Evolutionary conservation across 164 flowering plant species (phyloP), one percentile per base, ranked within the genome.

Genomic region (Hamamelis virginiana): DNA sequence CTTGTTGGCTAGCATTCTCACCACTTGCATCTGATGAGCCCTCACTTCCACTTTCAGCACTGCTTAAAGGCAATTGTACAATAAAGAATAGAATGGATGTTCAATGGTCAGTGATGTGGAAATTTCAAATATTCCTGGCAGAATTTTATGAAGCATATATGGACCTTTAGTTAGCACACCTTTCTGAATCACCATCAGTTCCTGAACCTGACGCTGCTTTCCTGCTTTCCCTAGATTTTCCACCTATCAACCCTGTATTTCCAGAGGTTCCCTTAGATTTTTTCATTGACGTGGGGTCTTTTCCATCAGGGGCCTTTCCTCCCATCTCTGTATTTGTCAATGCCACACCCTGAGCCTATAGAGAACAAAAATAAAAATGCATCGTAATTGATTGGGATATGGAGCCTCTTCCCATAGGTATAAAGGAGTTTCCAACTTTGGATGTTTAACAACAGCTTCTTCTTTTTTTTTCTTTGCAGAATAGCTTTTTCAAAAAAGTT

Each of bases 11-110:
- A 67, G 52, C 61, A 45, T 67, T 61, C 44, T 68, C 71, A 68
- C 59, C 70, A 41, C 64, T 58, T 11, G 64, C 71, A 18, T 68
- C 71, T 26, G 71, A 68, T 58, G 71, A 68, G 60, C 55, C 44
- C 14, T 44, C 52, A 53, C 71, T 58, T 27, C 71, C 71, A 59
- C 71, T 68, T 26, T 59, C 71, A 15, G 44, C 55, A 68, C 71
- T 68, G 71, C 25, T 46, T 43, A 21, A 4, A 44, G 15, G 51
- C 18, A 63, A 63, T 46, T 50, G 41, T n/a, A 50, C 14, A 16
- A 9, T 12, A 47, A 47, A 16, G 53, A n/a, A 15, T 15, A 16
- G 4, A 28, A 63, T 13, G 6, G 23, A 63, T 15, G n/a, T 15
- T 45, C 26, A 63, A 22, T 46, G 3, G 28, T 63, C 52, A 46